Evolutionary conservation across 2,329 filamentous ascomycete genomes (phyloP), one percentile per base, ranked within the genome.

Genomic region (Aureobasidium sp.): DNA sequence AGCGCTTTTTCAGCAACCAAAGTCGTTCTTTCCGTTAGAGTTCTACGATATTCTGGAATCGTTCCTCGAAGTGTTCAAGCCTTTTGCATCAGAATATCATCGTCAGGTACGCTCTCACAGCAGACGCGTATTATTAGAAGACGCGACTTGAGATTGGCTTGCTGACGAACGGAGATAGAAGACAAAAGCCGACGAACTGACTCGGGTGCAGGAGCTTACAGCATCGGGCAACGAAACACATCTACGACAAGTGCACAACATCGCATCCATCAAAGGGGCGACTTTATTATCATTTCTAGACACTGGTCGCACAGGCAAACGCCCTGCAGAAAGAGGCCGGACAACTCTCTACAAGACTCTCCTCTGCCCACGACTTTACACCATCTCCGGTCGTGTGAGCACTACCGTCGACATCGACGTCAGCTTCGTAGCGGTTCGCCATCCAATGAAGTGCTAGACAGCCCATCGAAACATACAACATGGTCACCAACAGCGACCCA

Each of bases 221-320:
- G 27, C 54, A 48, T 44, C 54, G 54, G 47, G 54, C 54, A 48
- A 58, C 42, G 39, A 57, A 39, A 58, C 42, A 48, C 21, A 29
- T 13, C 37, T 27, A 54, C 5, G 32, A 48, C 54, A 11, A 58
- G 42, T 37, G 32, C 42, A 58, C 54, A 42, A 39, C 42, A 57
- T 36, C 41, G 53, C 54, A 39, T 48, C 42, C 54, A 58, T 48
- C 54, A 58, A 58, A 37, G 42, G 54, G 54, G 54, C 54, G 54
- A 47, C 37, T 48, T 29, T 32, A 30, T 39, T 36, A 57, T 57
- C 53, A 32, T 57, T 45, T 44, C 41, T 57, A 39, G 53, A 47
- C 42, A 8, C 15, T 30, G 30, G 44, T 48, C 32, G 30, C 32
- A 59, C 53, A 47, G 39, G 25, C 39, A 36, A 16, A 15, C 13